Evolutionary conservation across 2,329 filamentous ascomycete genomes (phyloP), one percentile per base, ranked within the genome.

Genomic region (Blumeriella jaapii): DNA sequence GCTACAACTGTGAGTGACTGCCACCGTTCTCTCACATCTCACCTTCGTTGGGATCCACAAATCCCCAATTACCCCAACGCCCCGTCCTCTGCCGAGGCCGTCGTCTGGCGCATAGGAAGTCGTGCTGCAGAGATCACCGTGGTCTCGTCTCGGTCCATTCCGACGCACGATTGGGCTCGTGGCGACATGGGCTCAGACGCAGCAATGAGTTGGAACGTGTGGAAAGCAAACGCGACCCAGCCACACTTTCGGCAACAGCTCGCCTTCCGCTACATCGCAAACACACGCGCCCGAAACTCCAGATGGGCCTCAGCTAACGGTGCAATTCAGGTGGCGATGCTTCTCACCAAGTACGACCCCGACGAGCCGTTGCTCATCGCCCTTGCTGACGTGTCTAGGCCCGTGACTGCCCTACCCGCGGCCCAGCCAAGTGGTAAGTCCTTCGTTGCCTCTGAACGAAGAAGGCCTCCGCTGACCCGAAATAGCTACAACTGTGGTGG

Each of bases 331-430:
- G 80, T 65, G 79, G 79, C 61, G 75, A 79, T 59, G 68, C 71
- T 49, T 73, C 71, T 53, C 81, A 85, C 61, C 78, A 83, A 77
- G 78, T 82, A 78, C 28, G 41, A 27, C 57, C 55, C 37, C 57
- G 19, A 7, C 17, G 27, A 22, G 6, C 14, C 20, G 12, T 9
- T 27, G 16, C 8, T 13, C 46, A 40, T 42, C 10, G 6, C 38
- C 19, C 20, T 49, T 44, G 34, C 39, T 50, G 37, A 49, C 28
- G 29, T 26, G n/a, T 37, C 5, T 42, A 85, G 82, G 82, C 82
- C 55, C 81, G 82, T 55, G 82, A 89, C 56, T 91, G 83, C 71
- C 83, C 83, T 55, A 84, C 77, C 69, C 81, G 82, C 65, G 81
- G 81, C 53, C 77, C 78, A 52, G 75, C 82, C 53, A 86, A 84